Evolutionary conservation across 768 basidiomycete genomes (phyloP).

Genomic region (Termitomyces sp.): DNA sequence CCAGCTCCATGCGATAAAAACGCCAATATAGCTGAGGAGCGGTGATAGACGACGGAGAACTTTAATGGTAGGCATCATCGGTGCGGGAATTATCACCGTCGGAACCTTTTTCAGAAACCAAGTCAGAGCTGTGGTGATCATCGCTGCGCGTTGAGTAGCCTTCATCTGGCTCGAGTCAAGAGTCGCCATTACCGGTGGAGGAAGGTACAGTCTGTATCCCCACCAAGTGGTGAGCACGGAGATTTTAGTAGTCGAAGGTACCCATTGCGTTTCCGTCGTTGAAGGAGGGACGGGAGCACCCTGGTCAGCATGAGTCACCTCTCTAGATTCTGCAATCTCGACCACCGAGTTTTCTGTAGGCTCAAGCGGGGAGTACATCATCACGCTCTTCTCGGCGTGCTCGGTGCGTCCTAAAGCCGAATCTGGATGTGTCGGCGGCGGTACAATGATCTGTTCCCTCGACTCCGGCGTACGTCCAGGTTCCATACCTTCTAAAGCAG

Average conservation of each 20-base stretch:
- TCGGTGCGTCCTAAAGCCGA: constrained; percentile 16
- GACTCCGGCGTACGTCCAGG: constrained; percentile 14
- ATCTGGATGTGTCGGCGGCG: constrained; percentile 15
- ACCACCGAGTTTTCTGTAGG: constrained; percentile 58
- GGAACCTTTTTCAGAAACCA: constrained; percentile 69
- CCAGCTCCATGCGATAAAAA: constrained; percentile 80
- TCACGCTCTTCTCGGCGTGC: constrained; percentile 50
- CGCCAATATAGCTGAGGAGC: constrained; percentile 65
- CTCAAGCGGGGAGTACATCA: constrained; percentile 72
- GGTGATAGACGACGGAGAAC: constrained; percentile 61
- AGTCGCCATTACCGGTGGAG: constrained; percentile 64
- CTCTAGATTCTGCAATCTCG: constrained; percentile 57
- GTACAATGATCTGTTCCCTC: not conserved
- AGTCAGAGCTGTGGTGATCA: constrained; percentile 68
- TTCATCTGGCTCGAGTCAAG: constrained; percentile 60
- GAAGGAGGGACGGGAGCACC: constrained; percentile 10
- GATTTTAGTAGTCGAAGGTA: constrained; percentile 68
- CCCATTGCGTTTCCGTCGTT: constrained; percentile 41
- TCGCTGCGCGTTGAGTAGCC: constrained; percentile 67
- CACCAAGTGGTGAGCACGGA: constrained; percentile 76
- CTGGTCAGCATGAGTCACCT: constrained; percentile 39
- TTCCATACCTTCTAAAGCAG: constrained; percentile 46
- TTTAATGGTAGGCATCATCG: constrained; percentile 48
- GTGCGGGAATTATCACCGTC: constrained; percentile 49
- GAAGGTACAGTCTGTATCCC: constrained; percentile 75